phyloP scores from a whole-genome alignment of 805 yeast genomes.

The Naumovozyma baii region DNA sequence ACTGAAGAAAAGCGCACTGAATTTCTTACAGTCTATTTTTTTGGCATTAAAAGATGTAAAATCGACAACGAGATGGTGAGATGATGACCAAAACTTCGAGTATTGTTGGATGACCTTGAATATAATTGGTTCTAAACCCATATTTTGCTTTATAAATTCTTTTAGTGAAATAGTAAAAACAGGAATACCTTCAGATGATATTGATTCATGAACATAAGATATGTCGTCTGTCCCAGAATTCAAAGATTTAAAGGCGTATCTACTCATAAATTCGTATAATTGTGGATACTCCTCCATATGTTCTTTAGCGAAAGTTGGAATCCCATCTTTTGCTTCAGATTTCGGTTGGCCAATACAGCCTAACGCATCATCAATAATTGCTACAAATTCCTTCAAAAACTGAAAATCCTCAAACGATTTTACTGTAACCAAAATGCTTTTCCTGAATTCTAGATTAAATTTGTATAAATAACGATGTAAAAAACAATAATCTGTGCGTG shows the following conservation, averaged over 20 bases:
- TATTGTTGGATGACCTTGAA: constrained; percentile 53
- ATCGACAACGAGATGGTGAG: constrained; percentile 52
- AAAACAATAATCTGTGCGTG: constrained; percentile 26
- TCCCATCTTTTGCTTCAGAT: constrained; percentile 42
- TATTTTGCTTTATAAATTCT: constrained; percentile 27
- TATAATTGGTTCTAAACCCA: constrained; percentile 39
- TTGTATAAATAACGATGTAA: constrained; percentile 42
- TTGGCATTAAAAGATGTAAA: constrained; percentile 45
- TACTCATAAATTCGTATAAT: constrained; percentile 63
- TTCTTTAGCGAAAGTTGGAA: constrained; percentile 42
- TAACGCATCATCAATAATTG: constrained; percentile 37
- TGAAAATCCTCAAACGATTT: constrained; percentile 13
- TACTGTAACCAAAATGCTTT: constrained; percentile 10
- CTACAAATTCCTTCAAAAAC: constrained; percentile 21
- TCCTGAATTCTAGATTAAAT: constrained; percentile 34
- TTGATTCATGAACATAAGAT: constrained; percentile 49
- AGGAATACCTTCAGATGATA: constrained; percentile 66
- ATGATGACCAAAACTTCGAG: constrained; percentile 61
- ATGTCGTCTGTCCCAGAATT: constrained; percentile 31
- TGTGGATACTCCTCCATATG: constrained; percentile 40
- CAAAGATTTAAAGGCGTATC: constrained; percentile 45
- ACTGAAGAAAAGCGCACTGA: constrained; percentile 28
- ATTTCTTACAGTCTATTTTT: constrained; percentile 8
- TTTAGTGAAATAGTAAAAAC: constrained; percentile 44
- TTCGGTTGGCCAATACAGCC: constrained; percentile 48